Evolutionary conservation across 2,329 filamentous ascomycete genomes (phyloP).

Genomic region (Apiospora malaysiana): DNA sequence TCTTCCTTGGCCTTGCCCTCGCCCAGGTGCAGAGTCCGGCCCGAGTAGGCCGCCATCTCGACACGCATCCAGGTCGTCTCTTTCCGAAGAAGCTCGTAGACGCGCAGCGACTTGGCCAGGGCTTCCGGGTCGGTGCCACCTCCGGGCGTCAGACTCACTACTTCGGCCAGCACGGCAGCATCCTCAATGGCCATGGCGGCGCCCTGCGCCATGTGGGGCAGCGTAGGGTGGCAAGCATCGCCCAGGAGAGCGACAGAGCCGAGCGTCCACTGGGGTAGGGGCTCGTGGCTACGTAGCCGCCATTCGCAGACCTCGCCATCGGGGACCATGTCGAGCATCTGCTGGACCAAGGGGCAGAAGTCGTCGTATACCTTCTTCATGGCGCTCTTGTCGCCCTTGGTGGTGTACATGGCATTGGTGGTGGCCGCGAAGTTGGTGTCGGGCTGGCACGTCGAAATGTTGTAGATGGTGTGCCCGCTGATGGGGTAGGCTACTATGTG

Average conservation of each 20-base stretch:
- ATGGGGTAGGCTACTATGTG: constrained; percentile 84
- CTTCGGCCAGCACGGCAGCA: constrained; percentile 63
- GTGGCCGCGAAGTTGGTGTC: constrained; percentile 65
- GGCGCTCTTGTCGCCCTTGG: constrained; percentile 62
- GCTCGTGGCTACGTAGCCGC: constrained; percentile 64
- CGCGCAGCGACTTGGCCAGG: constrained; percentile 56
- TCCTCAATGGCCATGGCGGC: constrained; percentile 74
- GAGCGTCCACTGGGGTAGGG: constrained; percentile 63
- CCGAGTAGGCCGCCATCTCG: constrained; percentile 57
- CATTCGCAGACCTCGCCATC: constrained; percentile 70
- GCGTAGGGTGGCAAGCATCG: constrained; percentile 71
- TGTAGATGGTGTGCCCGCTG: constrained; percentile 68
- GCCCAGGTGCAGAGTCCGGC: constrained; percentile 62
- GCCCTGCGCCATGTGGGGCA: constrained; percentile 71
- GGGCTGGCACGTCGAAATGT: constrained; percentile 67
- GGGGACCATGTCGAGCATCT: constrained; percentile 64
- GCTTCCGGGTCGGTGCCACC: constrained; percentile 40
- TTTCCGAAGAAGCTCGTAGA: constrained; percentile 63
- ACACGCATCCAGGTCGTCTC: constrained; percentile 59
- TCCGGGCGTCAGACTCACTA: constrained; percentile 46
- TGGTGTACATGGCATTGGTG: constrained; percentile 66
- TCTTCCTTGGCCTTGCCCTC: constrained; percentile 65
- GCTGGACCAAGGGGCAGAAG: constrained; percentile 64
- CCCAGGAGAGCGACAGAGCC: constrained; percentile 64
- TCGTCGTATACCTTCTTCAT: constrained; percentile 68